Evolutionary conservation across 441 rosid species (phyloP), one percentile per base, ranked within the genome.

Genomic region (Dalechampia spathulata): DNA sequence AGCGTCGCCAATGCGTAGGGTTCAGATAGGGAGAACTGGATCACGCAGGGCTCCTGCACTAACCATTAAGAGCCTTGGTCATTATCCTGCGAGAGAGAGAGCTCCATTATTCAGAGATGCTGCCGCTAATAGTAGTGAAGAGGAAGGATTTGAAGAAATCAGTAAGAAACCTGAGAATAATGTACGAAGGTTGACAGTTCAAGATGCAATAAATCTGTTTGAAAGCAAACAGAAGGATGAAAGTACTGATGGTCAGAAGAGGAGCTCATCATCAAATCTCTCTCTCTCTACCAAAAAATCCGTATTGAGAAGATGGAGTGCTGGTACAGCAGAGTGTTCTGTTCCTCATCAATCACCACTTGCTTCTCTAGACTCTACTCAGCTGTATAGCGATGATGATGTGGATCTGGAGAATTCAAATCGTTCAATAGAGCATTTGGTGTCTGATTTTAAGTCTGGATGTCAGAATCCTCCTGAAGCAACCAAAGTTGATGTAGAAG

Each of bases 1-100:
- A 7, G 87, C 85, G 15, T 84, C 91, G 54, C 91, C 91, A 23
- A 84, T 81, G 91, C 74, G 85, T 60, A 79, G 87, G 74, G 62
- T 83, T 66, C 91, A 83, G 67, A 77, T 83, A 44, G 87, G 85
- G 53, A 77, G 83, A 62, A 61, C 58, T 50, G 82, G 85, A 43
- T 71, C 83, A 28, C 91, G 65, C 46, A 74, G 83, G 57, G 73
- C 85, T 15, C 62, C 85, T 60, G 79, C 83, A 28, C 48, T 81
- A 57, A 69, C 82, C 49, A 79, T 84, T 62, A 84, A 79, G 69
- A 84, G 80, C 80, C 82, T 83, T 32, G 68, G 69, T 48, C 56
- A 41, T 62, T 56, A 75, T 71, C 83, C 87, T 54, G 68, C 65
- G 30, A 72, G 83, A 68, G 85, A 78, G 47, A 74, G 67, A 66